Percentiles rank a stretch among this genome's conserved stretches.
phyloP scores from a whole-genome alignment of 148 eudicot genomes.

The Nyssa sinensis region DNA sequence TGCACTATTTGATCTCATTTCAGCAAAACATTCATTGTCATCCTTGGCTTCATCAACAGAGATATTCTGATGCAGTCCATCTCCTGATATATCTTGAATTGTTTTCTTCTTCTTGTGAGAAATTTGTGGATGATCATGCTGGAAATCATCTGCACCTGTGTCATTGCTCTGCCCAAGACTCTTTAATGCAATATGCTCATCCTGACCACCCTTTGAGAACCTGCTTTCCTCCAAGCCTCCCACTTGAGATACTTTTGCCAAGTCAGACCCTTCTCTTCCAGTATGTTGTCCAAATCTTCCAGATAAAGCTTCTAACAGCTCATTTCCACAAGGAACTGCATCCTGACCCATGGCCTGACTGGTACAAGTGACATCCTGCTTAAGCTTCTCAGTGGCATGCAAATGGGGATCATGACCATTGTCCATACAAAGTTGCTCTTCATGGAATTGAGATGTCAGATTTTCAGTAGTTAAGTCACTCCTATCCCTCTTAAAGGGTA shows the following conservation, averaged over 20 bases:
- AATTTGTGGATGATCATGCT: conserved; percentile 13
- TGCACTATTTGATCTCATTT: conserved; percentile 11
- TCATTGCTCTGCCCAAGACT: conserved; percentile 7
- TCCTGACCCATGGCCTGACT: conserved; percentile 19
- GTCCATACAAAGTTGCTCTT: conserved; percentile 13
- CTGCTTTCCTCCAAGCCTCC: conserved; percentile 13
- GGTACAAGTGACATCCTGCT: conserved; percentile 20
- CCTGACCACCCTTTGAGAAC: background rate
- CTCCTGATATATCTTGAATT: conserved; percentile 6
- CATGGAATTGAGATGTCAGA: conserved; percentile 8
- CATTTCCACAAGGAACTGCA: conserved; percentile 15
- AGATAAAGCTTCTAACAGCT: conserved; percentile 12
- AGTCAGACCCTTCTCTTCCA: conserved; percentile 9
- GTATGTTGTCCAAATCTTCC: background rate
- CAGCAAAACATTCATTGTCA: conserved; percentile 13
- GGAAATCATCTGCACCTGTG: conserved; percentile 8
- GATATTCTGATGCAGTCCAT: conserved; percentile 8
- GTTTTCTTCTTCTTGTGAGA: conserved; percentile 4
- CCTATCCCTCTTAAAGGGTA: conserved; percentile 28
- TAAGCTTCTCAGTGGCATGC: conserved; percentile 40
- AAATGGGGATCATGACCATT: conserved; percentile 18
- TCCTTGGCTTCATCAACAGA: conserved; percentile 15
- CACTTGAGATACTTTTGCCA: conserved; percentile 11
- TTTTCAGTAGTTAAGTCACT: conserved; percentile 16
- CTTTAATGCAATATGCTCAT: conserved; percentile 6